A percentile compares a stretch with the other conserved stretches of the same genome.
Evolutionary conservation across 202 grass and related monocot genomes (phyloP).

Genomic region (Bolboschoenoplectus hybrid): DNA sequence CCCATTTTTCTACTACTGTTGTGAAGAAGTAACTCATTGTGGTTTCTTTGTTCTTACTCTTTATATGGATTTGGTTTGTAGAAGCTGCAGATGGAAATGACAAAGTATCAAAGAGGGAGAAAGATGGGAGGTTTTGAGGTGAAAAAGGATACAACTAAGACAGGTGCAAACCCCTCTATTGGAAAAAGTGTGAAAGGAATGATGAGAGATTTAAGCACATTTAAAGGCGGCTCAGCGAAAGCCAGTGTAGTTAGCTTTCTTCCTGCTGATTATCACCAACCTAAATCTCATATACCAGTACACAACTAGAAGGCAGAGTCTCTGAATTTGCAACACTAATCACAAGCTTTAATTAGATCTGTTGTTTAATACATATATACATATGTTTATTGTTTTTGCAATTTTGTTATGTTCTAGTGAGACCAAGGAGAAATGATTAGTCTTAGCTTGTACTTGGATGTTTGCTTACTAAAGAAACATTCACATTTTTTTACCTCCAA

Average conservation of each 20-base stretch:
- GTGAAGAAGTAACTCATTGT: background rate
- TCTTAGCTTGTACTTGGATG: slow-evolving; percentile 14
- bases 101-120: slow-evolving; percentile 19
- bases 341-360: background rate
- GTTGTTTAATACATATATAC: background rate
- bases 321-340: slow-evolving; percentile 45
- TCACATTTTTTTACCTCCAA: background rate
- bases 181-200: slow-evolving; percentile 44
- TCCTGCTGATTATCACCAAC: slow-evolving; percentile 58
- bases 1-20: background rate
- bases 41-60: background rate
- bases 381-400: background rate
- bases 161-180: slow-evolving; percentile 64
- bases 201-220: slow-evolving; percentile 48
- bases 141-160: slow-evolving; percentile 44
- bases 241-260: slow-evolving; percentile 46
- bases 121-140: slow-evolving; percentile 10
- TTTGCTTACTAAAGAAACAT: slow-evolving; percentile 22
- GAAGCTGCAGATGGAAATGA: background rate
- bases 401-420: slow-evolving; percentile 29
- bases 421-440: background rate
- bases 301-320: slow-evolving; percentile 72
- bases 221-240: slow-evolving; percentile 37
- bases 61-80: slow-evolving; percentile 12
- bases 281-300: slow-evolving; percentile 60